These are phyloP conservation scores for Dioszegia aurantiaca DNA, from an alignment of 768 basidiomycete species.

Conservation along the genomic window DNA sequence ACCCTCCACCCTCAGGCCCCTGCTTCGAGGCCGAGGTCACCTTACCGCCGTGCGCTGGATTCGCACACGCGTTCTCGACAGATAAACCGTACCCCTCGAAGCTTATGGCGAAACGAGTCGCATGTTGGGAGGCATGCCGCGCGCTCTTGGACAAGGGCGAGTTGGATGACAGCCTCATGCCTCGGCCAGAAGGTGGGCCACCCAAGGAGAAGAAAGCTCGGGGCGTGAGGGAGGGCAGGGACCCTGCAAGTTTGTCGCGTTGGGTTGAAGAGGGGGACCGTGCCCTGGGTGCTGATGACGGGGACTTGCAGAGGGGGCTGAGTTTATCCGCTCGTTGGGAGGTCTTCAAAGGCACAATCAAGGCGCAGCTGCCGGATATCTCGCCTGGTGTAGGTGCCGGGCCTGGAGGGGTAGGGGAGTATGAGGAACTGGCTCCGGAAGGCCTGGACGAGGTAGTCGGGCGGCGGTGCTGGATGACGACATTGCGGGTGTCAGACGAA, in stretches of 20 bases:
- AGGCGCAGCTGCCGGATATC: background rate
- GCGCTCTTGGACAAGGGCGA: conserved; percentile 20
- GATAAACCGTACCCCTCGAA: conserved; percentile 20
- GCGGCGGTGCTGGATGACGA: conserved; percentile 1
- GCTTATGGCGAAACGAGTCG: conserved; percentile 27
- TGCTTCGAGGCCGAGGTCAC: conserved; percentile 21
- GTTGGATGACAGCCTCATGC: conserved; percentile 22
- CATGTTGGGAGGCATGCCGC: conserved; percentile 19
- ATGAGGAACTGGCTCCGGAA: background rate
- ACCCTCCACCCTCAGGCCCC: conserved; percentile 19
- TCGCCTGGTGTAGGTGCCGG: conserved; percentile 3
- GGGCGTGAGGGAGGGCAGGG: conserved; percentile 4
- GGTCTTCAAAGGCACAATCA: conserved; percentile 9
- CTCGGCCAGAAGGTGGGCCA: conserved; percentile 10
- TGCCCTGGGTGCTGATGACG: conserved; percentile 7
- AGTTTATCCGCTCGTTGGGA: conserved; percentile 8
- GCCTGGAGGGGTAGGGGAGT: conserved; percentile 1
- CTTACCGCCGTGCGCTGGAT: conserved; percentile 15
- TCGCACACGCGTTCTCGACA: background rate
- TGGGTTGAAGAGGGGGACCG: conserved; percentile 9
- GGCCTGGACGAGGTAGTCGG: background rate
- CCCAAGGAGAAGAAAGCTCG: conserved; percentile 5
- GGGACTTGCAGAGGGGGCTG: conserved; percentile 8
- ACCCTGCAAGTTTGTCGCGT: conserved; percentile 10
- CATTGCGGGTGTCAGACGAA: background rate